Base-by-base conservation (phyloP, 768 basidiomycete species). In the Xanthoconium purpureum region DNA sequence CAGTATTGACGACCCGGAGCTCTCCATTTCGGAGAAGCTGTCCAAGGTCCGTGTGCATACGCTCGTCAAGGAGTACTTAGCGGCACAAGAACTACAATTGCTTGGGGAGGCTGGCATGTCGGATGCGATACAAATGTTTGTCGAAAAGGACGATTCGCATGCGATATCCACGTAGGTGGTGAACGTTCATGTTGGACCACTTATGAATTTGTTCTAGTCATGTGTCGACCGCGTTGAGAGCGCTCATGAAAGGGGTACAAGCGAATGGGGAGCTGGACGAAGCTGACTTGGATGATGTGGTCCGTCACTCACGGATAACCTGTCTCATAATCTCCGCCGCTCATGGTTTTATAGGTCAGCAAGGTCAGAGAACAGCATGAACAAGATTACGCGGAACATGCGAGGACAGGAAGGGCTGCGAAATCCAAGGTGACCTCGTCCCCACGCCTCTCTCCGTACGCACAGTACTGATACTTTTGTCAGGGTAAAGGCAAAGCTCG, bases 121-220 rank as follows among this genome's bases (percentile, higher is more conserved):
- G 39, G 91, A 94, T 68, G 97, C 97, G 7, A 94, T 99, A 50
- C 87, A 91, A 76, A 80, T 87, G 72, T 98, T 91, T 73, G 95
- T 99, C 56, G 95, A 98, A 71, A 99, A 99, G 78, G 96, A 98
- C 66, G 94, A 97, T 71, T 85, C 84, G 30, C 90, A 94, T 75
- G 93, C 96, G 10, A 96, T 99, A 67, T 83, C 86, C 61, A 81
- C 77, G 94, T 94, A 61, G 61, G 89, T 81, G 5, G 14, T n/a
- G 35, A 6, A 17, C 33, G 4, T 24, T 35, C 18, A 49, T 32
- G 40, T 6, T 40, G 38, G 32, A 35, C 28, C 29, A 29, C 40
- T 38, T 29, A 35, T 28, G 20, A 17, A 51, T 35, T 17, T 1
- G 11, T 49, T n/a, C 30, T 52, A 92, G 90, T 43, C 90, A 92